Conservation (phyloP, 768 basidiomycete genomes). For the Crucibulum laeve region DNA sequence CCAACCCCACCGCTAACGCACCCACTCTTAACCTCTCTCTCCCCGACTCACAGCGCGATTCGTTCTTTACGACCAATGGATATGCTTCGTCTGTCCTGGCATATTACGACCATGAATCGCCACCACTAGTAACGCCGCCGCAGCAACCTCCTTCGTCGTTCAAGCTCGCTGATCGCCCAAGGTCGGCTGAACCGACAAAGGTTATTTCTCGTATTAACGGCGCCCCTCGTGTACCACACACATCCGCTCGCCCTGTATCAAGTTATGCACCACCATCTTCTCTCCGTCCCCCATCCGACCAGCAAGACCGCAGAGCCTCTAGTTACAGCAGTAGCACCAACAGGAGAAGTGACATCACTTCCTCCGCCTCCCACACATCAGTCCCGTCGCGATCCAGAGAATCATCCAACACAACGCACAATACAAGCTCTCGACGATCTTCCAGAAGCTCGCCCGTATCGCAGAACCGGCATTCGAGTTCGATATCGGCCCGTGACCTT, state of each 20-base stretch:
- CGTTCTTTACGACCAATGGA: slow-evolving; percentile 18
- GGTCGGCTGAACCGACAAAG: background rate
- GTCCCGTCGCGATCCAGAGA: slow-evolving; percentile 18
- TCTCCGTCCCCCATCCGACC: slow-evolving; percentile 23
- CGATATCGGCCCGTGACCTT: slow-evolving; percentile 20
- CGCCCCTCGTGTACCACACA: slow-evolving; percentile 20
- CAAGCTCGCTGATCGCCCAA: background rate
- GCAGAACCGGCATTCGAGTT: slow-evolving; percentile 14
- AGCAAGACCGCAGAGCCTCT: slow-evolving; percentile 26
- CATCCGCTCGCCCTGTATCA: slow-evolving; percentile 22
- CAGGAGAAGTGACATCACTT: slow-evolving; percentile 19
- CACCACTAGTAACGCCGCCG: slow-evolving; percentile 10
- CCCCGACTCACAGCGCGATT: slow-evolving; percentile 20
- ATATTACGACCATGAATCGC: slow-evolving; percentile 20
- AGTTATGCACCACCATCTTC: slow-evolving; percentile 27
- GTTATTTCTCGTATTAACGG: slow-evolving; percentile 1
- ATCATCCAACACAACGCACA: slow-evolving; percentile 15
- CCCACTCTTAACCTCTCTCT: slow-evolving; percentile 29
- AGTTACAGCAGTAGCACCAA: slow-evolving; percentile 18
- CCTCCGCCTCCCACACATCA: slow-evolving; percentile 26
- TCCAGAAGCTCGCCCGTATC: slow-evolving; percentile 22
- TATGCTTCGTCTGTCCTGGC: slow-evolving; percentile 24
- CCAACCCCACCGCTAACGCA: slow-evolving; percentile 12
- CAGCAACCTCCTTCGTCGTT: background rate
- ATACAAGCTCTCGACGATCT: slow-evolving; percentile 27